phyloP scores from a whole-genome alignment of 164 flowering plant genomes.

The Cinnamomum chago region DNA sequence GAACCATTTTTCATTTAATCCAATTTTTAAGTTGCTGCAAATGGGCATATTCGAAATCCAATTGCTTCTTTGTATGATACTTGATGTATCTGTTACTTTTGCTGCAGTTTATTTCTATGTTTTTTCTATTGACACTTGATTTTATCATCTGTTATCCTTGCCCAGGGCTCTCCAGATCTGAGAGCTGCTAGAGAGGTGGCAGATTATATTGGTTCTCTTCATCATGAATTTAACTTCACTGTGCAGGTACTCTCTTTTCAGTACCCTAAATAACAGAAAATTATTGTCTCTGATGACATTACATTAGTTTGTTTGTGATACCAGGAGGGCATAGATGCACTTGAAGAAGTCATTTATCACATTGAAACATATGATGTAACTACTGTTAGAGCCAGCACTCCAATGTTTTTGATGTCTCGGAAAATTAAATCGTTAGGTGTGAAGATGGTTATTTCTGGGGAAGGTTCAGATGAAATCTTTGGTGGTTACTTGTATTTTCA shows the following conservation, averaged over 20 bases:
- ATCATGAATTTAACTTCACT: conserved; percentile 90
- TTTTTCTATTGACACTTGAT: background rate
- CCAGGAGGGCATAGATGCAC: conserved; percentile 94
- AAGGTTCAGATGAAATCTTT: conserved; percentile 94
- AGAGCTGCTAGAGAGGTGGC: conserved; percentile 94
- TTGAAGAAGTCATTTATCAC: conserved; percentile 95
- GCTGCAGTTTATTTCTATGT: background rate
- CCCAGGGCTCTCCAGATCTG: conserved; percentile 94
- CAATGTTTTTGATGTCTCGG: conserved; percentile 95
- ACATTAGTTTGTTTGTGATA: conserved; percentile 6
- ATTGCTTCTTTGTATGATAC: background rate
- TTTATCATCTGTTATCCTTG: background rate
- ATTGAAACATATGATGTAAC: conserved; percentile 96
- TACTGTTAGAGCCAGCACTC: conserved; percentile 93
- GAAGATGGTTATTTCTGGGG: conserved; percentile 95
- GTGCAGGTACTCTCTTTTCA: conserved; percentile 56
- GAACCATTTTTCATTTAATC: background rate
- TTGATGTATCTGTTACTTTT: background rate
- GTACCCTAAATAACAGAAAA: background rate
- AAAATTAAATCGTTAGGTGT: conserved; percentile 97
- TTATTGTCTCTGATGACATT: background rate
- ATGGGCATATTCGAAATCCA: background rate
- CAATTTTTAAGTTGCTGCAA: background rate
- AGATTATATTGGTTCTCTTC: conserved; percentile 78
- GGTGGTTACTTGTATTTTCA: conserved; percentile 93